Base-by-base conservation (phyloP, 2,329 filamentous ascomycete species). In the Phaeosphaeriaceae sp. region DNA sequence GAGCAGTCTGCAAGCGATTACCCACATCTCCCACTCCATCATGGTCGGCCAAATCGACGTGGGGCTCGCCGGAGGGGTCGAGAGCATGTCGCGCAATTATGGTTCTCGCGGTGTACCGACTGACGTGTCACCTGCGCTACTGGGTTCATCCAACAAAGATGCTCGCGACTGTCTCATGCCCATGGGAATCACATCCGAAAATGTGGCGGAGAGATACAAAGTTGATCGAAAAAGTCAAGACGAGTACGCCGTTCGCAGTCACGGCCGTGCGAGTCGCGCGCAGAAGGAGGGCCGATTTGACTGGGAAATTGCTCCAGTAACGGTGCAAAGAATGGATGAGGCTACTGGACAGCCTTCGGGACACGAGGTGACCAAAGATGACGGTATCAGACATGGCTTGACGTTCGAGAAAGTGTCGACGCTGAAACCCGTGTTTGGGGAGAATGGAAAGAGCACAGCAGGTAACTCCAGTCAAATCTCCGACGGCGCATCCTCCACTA, bases 111-210 rank as follows among this genome's bases (percentile, higher is more conserved):
- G 89, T 50, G 90, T 93, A 72, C 81, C 85, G 15, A 83, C 91
- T 23, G 87, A 89, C 35, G 79, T 87, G 60, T 89, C 91, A 7
- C 94, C 97, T 78, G 89, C 93, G 76, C 88, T 91, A 61, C 86
- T 89, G 56, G 87, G 97, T 56, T 83, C 91, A 48, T 78, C 81
- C 61, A 90, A 86, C 80, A 91, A 93, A 76, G 92, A 97, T 75
- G 87, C 93, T 0, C 81, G 81, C 46, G 94, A 98, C 81, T 95
- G 93, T 83, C 86, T 94, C 85, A 88, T 93, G 84, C 91, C 94
- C 61, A 99, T 99, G 95, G 94, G 95, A n/a, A 95, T 97, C 86
- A 98, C 95, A 1, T 94, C 91, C 58, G 94, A 99, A 83, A 98
- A 97, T 75, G 93, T 99, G 21, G 92, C 90, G 67, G 87, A 88